Evolutionary conservation across 805 yeast species (phyloP).

Genomic region (Phaffomyces antillensis): DNA sequence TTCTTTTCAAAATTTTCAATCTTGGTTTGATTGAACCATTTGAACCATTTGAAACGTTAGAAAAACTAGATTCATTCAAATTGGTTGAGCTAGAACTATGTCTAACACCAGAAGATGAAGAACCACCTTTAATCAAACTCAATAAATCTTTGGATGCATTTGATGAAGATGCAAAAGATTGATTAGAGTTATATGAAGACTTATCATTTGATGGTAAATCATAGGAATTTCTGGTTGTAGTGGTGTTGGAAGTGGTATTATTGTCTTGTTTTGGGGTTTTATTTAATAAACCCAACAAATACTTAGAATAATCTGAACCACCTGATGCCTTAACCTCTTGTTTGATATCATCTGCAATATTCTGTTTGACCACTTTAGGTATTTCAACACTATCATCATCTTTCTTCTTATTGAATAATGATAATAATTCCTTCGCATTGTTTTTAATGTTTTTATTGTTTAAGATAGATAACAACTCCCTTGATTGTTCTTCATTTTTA

Average conservation of each 20-base stretch:
- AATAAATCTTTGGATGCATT: slow-evolving; percentile 16
- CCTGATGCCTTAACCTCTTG: neutral
- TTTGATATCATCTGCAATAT: neutral
- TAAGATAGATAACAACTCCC: slow-evolving; percentile 37
- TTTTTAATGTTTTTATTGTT: slow-evolving; percentile 16
- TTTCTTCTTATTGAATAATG: slow-evolving; percentile 8
- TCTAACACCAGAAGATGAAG: neutral
- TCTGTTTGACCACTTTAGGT: neutral
- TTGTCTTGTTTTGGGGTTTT: slow-evolving; percentile 9
- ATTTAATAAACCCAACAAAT: slow-evolving; percentile 15
- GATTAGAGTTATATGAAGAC: neutral
- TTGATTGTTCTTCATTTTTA: slow-evolving; percentile 29
- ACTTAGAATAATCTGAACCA: slow-evolving; percentile 13
- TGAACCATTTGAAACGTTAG: no score
- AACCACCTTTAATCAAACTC: neutral
- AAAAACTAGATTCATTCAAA: no score
- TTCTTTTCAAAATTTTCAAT: slow-evolving; percentile 18
- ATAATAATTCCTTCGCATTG: slow-evolving; percentile 10
- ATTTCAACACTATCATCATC: neutral
- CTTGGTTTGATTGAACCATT: slow-evolving; percentile 11
- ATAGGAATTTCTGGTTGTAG: no score
- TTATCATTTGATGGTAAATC: neutral
- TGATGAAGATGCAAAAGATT: neutral
- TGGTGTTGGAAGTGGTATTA: neutral
- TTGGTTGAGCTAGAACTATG: no score